These are phyloP conservation scores for Tricholoma matsutake DNA, from an alignment of 768 basidiomycete genomes.

Conservation along the genomic window DNA sequence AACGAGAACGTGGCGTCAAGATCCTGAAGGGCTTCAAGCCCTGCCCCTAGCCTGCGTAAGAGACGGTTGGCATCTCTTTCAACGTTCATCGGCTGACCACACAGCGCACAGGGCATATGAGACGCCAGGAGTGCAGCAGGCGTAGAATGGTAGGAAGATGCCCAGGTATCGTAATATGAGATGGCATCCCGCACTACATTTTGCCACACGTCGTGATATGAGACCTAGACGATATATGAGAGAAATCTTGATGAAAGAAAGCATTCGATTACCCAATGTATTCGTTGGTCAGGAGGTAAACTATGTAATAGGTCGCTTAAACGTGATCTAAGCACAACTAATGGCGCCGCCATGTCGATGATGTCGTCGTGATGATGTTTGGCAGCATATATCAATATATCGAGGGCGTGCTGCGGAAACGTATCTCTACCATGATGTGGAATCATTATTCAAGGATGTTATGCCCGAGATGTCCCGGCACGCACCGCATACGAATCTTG, in stretches of 20 bases:
- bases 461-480: neutral
- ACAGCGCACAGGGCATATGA: neutral
- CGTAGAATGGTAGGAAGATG: neutral
- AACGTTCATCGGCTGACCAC: neutral
- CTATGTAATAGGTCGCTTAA: neutral
- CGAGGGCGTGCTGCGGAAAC: neutral
- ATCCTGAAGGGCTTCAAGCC: neutral
- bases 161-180: neutral
- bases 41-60: neutral
- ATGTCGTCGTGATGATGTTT: neutral
- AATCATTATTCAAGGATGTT: neutral
- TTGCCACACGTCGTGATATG: neutral
- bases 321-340: neutral
- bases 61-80: neutral
- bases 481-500: conserved; percentile 7
- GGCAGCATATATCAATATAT: neutral
- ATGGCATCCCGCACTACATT: neutral
- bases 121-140: too few relatives aligned
- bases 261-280: neutral
- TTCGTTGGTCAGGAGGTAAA: neutral
- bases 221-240: neutral
- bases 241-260: neutral
- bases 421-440: neutral
- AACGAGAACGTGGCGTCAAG: neutral
- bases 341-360: neutral